These are phyloP conservation scores for Penicillium roqueforti DNA, from an alignment of 495 filamentous ascomycete genomes.

Conservation along the genomic window DNA sequence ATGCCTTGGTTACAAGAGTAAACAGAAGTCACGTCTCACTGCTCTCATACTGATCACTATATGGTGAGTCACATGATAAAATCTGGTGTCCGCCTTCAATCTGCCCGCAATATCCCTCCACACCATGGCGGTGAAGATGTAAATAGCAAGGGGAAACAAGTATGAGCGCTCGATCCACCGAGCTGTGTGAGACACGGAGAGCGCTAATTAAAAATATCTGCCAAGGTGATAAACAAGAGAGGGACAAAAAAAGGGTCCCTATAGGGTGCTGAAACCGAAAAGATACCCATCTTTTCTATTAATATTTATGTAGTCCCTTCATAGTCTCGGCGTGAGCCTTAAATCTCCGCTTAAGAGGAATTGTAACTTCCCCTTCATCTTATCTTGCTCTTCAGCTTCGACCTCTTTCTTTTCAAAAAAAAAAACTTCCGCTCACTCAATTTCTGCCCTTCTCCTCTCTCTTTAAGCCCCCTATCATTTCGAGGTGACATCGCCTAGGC, in stretches of 20 bases:
- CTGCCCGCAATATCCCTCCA: not conserved
- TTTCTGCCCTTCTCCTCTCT: conserved; percentile 12
- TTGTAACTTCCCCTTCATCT: conserved; percentile 12
- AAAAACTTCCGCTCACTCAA: conserved; percentile 5
- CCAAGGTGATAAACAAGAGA: not conserved
- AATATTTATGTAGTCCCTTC: not conserved
- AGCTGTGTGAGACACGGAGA: conserved; percentile 20
- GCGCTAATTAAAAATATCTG: conserved; percentile 28
- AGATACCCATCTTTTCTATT: not conserved
- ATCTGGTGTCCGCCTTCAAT: not conserved
- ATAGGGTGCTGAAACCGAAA: conserved; percentile 11
- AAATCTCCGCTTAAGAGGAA: conserved; percentile 8
- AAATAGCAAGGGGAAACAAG: not conserved
- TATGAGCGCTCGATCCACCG: conserved; percentile 11
- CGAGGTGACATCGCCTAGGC: not conserved
- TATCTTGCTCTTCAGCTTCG: conserved; percentile 8
- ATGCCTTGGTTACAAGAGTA: not conserved
- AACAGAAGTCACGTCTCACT: not conserved
- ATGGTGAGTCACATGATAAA: conserved; percentile 1
- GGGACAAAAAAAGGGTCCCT: not conserved
- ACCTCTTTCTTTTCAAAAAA: conserved; percentile 5
- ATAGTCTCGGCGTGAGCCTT: conserved; percentile 6
- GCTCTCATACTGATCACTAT: not conserved
- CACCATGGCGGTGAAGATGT: conserved; percentile 7
- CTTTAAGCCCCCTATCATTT: not conserved